Conservation (phyloP, 768 basidiomycete species). For the Lactifluus rugatus region DNA sequence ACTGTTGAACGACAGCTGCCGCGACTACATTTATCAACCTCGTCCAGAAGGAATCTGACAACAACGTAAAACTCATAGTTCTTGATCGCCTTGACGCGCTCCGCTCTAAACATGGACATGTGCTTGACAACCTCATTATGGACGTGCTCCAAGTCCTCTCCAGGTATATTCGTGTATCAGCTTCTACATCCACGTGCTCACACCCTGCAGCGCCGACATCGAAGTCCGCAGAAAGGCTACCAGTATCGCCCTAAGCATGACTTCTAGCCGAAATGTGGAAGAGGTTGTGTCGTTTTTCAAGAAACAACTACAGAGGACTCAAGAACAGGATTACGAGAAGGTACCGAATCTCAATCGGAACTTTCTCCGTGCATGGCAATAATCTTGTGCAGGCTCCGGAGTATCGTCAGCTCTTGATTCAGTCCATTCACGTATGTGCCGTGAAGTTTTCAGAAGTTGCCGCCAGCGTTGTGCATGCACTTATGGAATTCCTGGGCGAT, state of each 20-base stretch:
- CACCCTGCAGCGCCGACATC: constrained; percentile 69
- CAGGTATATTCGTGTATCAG: constrained; percentile 35
- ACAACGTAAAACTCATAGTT: constrained; percentile 97
- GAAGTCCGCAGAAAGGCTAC: constrained; percentile 94
- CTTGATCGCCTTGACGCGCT: constrained; percentile 81
- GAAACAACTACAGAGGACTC: constrained; percentile 91
- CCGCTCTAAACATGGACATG: constrained; percentile 75
- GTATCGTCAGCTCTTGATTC: constrained; percentile 92
- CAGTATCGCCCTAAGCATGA: constrained; percentile 83
- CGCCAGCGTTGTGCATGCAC: constrained; percentile 84
- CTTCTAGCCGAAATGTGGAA: constrained; percentile 89
- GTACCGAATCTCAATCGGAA: constrained; percentile 29
- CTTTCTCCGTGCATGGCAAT: background rate
- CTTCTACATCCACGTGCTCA: background rate
- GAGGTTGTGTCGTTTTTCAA: constrained; percentile 95
- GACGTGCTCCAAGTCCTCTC: constrained; percentile 87
- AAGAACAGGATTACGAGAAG: constrained; percentile 90
- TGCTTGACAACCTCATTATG: constrained; percentile 89
- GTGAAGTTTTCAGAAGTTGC: constrained; percentile 97
- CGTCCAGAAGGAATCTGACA: constrained; percentile 92
- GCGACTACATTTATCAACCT: constrained; percentile 83
- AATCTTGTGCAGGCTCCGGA: constrained; percentile 60
- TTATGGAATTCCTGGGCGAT: constrained; percentile 93
- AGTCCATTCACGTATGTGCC: constrained; percentile 93
- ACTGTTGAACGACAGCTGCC: constrained; percentile 46